These are phyloP conservation scores for Udeniomyces megalosporus DNA, from an alignment of 768 basidiomycete genomes.

Conservation along the genomic window DNA sequence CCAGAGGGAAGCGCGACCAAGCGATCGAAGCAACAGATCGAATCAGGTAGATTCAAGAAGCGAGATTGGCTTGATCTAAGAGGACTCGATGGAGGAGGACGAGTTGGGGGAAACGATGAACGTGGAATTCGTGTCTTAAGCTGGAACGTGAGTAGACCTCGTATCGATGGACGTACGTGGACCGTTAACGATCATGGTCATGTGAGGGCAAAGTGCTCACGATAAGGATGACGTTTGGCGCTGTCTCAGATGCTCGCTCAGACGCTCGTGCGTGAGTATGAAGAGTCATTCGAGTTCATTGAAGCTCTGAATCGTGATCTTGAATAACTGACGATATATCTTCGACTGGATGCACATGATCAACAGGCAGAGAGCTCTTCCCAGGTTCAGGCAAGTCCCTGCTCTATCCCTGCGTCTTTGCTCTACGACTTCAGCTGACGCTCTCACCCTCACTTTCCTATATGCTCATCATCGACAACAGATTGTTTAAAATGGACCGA, in stretches of 20 bases:
- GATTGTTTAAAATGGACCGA: constrained; percentile 62
- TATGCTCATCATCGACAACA: background rate
- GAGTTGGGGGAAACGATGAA: background rate
- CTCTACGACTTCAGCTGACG: background rate
- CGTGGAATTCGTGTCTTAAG: constrained; percentile 4
- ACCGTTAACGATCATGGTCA: background rate
- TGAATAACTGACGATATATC: background rate
- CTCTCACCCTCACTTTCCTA: background rate
- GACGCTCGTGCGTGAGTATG: constrained; percentile 11
- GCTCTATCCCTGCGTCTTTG: background rate
- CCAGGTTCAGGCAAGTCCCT: constrained; percentile 33
- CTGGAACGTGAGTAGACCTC: constrained; percentile 8
- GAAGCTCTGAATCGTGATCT: too few relatives aligned
- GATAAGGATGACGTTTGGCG: too few relatives aligned
- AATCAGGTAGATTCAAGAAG: background rate
- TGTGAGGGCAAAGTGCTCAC: background rate
- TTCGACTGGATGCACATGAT: background rate
- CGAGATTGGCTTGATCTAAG: background rate
- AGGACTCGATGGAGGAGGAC: background rate
- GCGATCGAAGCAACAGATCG: constrained; percentile 5
- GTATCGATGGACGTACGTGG: background rate
- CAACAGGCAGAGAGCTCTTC: constrained; percentile 58
- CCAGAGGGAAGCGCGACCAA: background rate
- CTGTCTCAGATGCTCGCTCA: constrained; percentile 12
- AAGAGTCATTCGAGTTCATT: background rate